These are phyloP conservation scores for Thyridium curvatum DNA, from an alignment of 2,329 filamentous ascomycete species.

Conservation along the genomic window DNA sequence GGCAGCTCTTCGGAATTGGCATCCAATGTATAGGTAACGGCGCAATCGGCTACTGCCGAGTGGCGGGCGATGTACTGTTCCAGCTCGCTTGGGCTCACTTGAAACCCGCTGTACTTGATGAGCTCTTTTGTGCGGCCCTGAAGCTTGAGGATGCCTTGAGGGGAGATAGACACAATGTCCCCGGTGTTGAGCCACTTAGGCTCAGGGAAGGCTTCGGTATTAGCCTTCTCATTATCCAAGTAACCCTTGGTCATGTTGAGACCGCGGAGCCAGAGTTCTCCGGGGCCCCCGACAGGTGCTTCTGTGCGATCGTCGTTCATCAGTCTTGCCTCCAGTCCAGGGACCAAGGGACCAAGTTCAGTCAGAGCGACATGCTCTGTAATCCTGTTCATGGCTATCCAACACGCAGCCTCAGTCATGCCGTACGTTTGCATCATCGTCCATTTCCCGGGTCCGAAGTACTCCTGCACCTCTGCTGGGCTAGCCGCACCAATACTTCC, in stretches of 20 bases:
- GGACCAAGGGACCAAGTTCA: conserved; percentile 29
- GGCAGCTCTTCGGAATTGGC: too few species aligned
- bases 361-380: conserved; percentile 44
- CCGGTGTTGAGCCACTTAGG: conserved; percentile 70
- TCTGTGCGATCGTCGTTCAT: conserved; percentile 32
- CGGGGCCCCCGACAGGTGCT: too few species aligned
- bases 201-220: conserved; percentile 51
- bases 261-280: conserved; percentile 63
- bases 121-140: too few species aligned
- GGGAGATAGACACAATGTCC: too few species aligned
- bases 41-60: too few species aligned
- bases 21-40: too few species aligned
- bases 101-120: too few species aligned
- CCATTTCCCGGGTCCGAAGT: too few species aligned
- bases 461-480: conserved; percentile 38
- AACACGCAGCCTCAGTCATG: conserved; percentile 47
- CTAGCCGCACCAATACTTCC: conserved; percentile 43
- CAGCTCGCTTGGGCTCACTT: too few species aligned
- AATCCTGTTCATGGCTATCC: conserved; percentile 35
- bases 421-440: conserved; percentile 50
- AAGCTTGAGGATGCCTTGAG: too few species aligned
- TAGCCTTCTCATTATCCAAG: conserved; percentile 61
- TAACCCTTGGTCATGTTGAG: conserved; percentile 70
- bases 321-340: conserved; percentile 26
- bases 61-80: too few species aligned